phyloP scores from a whole-genome alignment of 2,329 filamentous ascomycete genomes.

The Talaromyces pinophilus region DNA sequence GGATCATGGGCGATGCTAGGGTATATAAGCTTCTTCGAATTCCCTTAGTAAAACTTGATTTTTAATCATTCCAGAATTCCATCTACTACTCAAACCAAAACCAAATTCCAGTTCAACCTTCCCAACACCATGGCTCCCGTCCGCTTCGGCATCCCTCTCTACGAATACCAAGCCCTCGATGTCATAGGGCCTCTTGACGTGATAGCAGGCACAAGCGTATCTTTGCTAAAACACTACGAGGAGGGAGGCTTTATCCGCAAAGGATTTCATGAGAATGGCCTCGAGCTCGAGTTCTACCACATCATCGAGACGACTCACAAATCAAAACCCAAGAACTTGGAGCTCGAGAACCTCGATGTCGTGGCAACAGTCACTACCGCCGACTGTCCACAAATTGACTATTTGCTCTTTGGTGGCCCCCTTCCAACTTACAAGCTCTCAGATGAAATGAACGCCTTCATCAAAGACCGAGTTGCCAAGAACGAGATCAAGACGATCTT shows the following conservation, averaged over 20 bases:
- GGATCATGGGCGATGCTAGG: not conserved
- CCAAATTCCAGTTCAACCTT: not conserved
- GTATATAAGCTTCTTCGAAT: not conserved
- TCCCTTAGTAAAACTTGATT: not conserved
- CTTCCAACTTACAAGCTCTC: slow-evolving; percentile 15
- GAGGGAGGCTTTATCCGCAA: not conserved
- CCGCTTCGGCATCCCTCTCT: slow-evolving; percentile 21
- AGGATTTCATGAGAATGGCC: not conserved
- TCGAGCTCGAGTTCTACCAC: slow-evolving; percentile 22
- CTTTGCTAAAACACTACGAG: slow-evolving; percentile 1
- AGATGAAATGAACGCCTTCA: slow-evolving; percentile 13
- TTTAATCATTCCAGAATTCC: not conserved
- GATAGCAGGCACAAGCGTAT: not conserved
- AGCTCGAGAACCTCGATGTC: slow-evolving; percentile 16
- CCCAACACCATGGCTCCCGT: slow-evolving; percentile 18
- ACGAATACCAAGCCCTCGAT: slow-evolving; percentile 20
- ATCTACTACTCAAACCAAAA: not conserved
- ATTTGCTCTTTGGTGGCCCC: slow-evolving; percentile 18
- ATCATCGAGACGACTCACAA: slow-evolving; percentile 7
- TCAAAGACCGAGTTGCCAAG: slow-evolving; percentile 12
- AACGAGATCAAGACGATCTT: slow-evolving; percentile 22
- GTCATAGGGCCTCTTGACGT: slow-evolving; percentile 21
- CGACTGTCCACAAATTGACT: slow-evolving; percentile 20
- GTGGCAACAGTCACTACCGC: slow-evolving; percentile 12
- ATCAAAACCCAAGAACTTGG: not conserved